These are phyloP conservation scores for Tolypocladium amazonense DNA, from an alignment of 2,329 filamentous ascomycete species.

Conservation along the genomic window DNA sequence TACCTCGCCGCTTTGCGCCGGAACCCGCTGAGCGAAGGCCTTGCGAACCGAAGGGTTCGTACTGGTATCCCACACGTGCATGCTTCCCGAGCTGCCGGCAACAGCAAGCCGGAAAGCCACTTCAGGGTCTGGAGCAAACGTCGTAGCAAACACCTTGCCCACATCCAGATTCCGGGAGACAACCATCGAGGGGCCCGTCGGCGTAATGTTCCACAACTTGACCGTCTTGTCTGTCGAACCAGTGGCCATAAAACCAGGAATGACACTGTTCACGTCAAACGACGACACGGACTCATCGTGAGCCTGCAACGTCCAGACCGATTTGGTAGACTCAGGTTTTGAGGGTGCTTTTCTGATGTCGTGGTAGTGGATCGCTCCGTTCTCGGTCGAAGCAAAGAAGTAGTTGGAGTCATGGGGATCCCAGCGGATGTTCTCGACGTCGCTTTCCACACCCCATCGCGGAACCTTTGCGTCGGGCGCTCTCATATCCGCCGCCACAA, in stretches of 20 bases:
- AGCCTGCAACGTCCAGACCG: slow-evolving; percentile 90
- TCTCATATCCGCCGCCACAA: slow-evolving; percentile 94
- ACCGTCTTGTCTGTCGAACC: slow-evolving; percentile 91
- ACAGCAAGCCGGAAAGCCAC: slow-evolving; percentile 89
- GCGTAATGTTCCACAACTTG: slow-evolving; percentile 89
- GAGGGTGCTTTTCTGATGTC: slow-evolving; percentile 70
- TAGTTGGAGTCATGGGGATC: slow-evolving; percentile 85
- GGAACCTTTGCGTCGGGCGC: slow-evolving; percentile 73
- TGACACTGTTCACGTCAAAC: slow-evolving; percentile 82
- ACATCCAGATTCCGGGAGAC: slow-evolving; percentile 86
- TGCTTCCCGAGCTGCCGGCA: slow-evolving; percentile 83
- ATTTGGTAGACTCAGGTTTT: slow-evolving; percentile 64
- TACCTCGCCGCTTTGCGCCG: slow-evolving; percentile 45
- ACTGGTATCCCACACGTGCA: slow-evolving; percentile 93
- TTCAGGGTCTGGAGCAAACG: slow-evolving; percentile 81
- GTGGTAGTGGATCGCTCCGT: slow-evolving; percentile 83
- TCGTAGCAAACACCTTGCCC: slow-evolving; percentile 85
- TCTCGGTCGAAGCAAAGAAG: slow-evolving; percentile 94
- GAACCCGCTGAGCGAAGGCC: slow-evolving; percentile 61
- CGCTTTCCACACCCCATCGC: slow-evolving; percentile 88
- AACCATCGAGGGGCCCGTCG: slow-evolving; percentile 77
- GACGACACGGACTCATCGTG: slow-evolving; percentile 87
- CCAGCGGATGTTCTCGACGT: slow-evolving; percentile 89
- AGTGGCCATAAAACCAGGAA: slow-evolving; percentile 88
- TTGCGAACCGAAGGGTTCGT: slow-evolving; percentile 82